phyloP scores from a whole-genome alignment of 2,329 filamentous ascomycete species.

The Hypoxylon sp. region DNA sequence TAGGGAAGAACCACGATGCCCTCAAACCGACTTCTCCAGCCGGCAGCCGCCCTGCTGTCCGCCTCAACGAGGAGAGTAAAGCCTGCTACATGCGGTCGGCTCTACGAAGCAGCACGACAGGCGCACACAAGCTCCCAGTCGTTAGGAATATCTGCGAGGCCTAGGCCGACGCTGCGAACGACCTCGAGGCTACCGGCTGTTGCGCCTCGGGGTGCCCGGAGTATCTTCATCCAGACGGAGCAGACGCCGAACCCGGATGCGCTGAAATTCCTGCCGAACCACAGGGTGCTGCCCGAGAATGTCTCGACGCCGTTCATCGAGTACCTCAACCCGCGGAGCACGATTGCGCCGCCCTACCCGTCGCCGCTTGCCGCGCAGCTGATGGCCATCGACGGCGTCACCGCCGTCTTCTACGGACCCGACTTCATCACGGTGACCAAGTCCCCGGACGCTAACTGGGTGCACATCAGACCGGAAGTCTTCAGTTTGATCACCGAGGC shows the following conservation, averaged over 20 bases:
- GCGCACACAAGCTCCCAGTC: slow-evolving; percentile 49
- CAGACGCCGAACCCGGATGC: slow-evolving; percentile 94
- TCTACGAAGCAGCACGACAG: slow-evolving; percentile 48
- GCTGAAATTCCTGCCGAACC: slow-evolving; percentile 95
- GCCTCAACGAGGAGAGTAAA: slow-evolving; percentile 39
- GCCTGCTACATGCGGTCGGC: slow-evolving; percentile 39
- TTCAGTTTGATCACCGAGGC: slow-evolving; percentile 96
- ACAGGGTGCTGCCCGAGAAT: slow-evolving; percentile 81
- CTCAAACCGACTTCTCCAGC: slow-evolving; percentile 47
- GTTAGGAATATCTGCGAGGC: slow-evolving; percentile 44
- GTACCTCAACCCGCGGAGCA: slow-evolving; percentile 89
- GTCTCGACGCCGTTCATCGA: slow-evolving; percentile 86
- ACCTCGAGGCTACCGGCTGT: slow-evolving; percentile 28
- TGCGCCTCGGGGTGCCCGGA: slow-evolving; percentile 65
- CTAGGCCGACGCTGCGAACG: slow-evolving; percentile 31
- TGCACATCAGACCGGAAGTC: slow-evolving; percentile 93
- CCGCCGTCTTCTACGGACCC: slow-evolving; percentile 89
- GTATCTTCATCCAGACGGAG: slow-evolving; percentile 98
- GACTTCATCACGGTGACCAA: slow-evolving; percentile 99
- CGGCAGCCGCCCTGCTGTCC: slow-evolving; percentile 47
- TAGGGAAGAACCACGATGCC: slow-evolving; percentile 37
- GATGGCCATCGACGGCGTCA: slow-evolving; percentile 95
- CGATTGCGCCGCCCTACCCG: slow-evolving; percentile 87
- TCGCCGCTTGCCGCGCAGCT: slow-evolving; percentile 91
- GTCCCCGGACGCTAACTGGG: slow-evolving; percentile 88